Percentiles rank a stretch among this genome's conserved stretches.
Conservation (phyloP, 2,329 filamentous ascomycete species). For the Exophiala viscosa region DNA sequence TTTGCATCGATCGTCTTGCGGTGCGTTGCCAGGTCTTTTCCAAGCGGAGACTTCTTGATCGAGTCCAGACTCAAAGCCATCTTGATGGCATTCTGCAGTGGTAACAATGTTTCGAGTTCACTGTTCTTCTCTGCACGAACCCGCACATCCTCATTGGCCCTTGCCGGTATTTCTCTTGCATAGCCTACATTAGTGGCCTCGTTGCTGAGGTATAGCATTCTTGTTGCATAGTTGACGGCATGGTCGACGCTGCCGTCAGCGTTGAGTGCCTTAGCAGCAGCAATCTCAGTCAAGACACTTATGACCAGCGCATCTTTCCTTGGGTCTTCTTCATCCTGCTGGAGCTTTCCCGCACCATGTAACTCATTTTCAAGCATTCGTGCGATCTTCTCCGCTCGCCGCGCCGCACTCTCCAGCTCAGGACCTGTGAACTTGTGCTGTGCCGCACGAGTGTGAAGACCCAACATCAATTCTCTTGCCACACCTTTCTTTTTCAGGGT, state of each 20-base stretch:
- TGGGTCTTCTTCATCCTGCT: slow-evolving; percentile 31
- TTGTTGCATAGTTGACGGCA: slow-evolving; percentile 40
- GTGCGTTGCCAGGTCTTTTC: slow-evolving; percentile 25
- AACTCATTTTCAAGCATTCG: slow-evolving; percentile 37
- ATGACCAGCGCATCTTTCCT: slow-evolving; percentile 41
- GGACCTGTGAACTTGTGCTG: slow-evolving; percentile 34
- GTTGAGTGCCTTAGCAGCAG: slow-evolving; percentile 39
- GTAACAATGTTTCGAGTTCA: slow-evolving; percentile 33
- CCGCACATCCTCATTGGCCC: neutral
- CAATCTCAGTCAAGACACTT: slow-evolving; percentile 43
- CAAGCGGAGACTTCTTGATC: slow-evolving; percentile 30
- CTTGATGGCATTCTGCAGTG: slow-evolving; percentile 42
- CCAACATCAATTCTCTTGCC: slow-evolving; percentile 36
- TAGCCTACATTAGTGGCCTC: neutral
- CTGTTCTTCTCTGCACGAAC: slow-evolving; percentile 1
- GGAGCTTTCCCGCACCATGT: slow-evolving; percentile 25
- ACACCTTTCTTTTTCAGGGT: slow-evolving; percentile 31
- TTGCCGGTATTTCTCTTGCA: neutral
- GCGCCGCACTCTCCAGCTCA: slow-evolving; percentile 31
- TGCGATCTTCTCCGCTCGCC: slow-evolving; percentile 35
- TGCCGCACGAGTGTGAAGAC: slow-evolving; percentile 37
- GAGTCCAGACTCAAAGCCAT: slow-evolving; percentile 32
- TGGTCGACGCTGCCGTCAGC: slow-evolving; percentile 40
- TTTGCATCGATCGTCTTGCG: slow-evolving; percentile 33
- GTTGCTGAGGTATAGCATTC: slow-evolving; percentile 33